Conservation (phyloP, 2,329 filamentous ascomycete species). For the Chlorencoelia australis region DNA sequence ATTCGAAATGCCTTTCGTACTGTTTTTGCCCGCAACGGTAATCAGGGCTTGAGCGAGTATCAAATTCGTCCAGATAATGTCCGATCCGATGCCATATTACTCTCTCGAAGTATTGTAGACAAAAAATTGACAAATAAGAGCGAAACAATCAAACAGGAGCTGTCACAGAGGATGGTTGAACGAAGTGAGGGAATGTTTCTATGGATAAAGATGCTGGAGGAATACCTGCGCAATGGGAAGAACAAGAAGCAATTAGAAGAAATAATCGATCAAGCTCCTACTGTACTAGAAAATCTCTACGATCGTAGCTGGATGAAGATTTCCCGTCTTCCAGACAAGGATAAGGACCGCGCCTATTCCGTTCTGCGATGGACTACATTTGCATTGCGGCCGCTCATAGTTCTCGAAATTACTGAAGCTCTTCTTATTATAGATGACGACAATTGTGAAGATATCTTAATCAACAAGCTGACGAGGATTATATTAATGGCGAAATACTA, state of each 20-base stretch:
- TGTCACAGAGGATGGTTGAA: slow-evolving; percentile 5
- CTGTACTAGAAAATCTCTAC: slow-evolving; percentile 6
- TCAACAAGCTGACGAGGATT: slow-evolving; percentile 23
- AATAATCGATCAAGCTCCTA: slow-evolving; percentile 7
- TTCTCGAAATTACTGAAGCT: slow-evolving; percentile 15
- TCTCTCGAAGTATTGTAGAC: slow-evolving; percentile 5
- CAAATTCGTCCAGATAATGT: slow-evolving; percentile 5
- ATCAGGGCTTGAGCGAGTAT: slow-evolving; percentile 4
- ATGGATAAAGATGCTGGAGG: slow-evolving; percentile 10
- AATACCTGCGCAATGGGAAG: slow-evolving; percentile 4
- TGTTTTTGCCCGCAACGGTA: not conserved
- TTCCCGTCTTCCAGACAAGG: slow-evolving; percentile 2
- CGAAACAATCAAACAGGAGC: too few species aligned
- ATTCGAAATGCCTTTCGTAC: slow-evolving; percentile 2
- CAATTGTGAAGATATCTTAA: slow-evolving; percentile 9
- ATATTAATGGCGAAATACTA: slow-evolving; percentile 23
- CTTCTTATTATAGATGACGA: slow-evolving; percentile 10
- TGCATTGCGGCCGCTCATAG: slow-evolving; percentile 12
- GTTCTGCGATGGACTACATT: slow-evolving; percentile 16
- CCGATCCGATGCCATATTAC: slow-evolving; percentile 1
- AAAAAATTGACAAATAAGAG: slow-evolving; percentile 8
- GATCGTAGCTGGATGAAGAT: slow-evolving; percentile 8
- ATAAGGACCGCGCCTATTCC: slow-evolving; percentile 8
- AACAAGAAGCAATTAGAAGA: slow-evolving; percentile 9
- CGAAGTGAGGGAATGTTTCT: slow-evolving; percentile 13